Percentiles rank a stretch among this genome's conserved stretches.
Conservation (phyloP, 306 rosid genomes). For the Cucumis sativus region Cucumber_9930_V3 NC_026657.2:2552501-2553000, state of each 20-base stretch:
- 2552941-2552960: slow-evolving; percentile 38
- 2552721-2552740: slow-evolving; percentile 62
- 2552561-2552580: too few relatives aligned
- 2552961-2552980: slow-evolving; percentile 20
- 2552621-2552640: slow-evolving; percentile 23
- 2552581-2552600: neutral
- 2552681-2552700: slow-evolving; percentile 52
- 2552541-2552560: too few relatives aligned
- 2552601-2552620: neutral
- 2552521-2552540: too few relatives aligned
- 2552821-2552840: neutral
- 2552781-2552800: neutral
- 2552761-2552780: slow-evolving; percentile 57
- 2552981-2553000: slow-evolving; percentile 21
- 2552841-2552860: slow-evolving; percentile 40
- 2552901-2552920: slow-evolving; percentile 41
- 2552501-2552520: too few relatives aligned
- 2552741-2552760: slow-evolving; percentile 72
- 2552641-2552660: slow-evolving; percentile 55
- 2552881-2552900: slow-evolving; percentile 72
- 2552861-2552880: slow-evolving; percentile 47
- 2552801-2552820: neutral
- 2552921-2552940: slow-evolving; percentile 62
- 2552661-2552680: slow-evolving; percentile 49
- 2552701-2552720: slow-evolving; percentile 71